phyloP scores from a whole-genome alignment of 352 stramenopile species.

The Pythium graminicola region DNA sequence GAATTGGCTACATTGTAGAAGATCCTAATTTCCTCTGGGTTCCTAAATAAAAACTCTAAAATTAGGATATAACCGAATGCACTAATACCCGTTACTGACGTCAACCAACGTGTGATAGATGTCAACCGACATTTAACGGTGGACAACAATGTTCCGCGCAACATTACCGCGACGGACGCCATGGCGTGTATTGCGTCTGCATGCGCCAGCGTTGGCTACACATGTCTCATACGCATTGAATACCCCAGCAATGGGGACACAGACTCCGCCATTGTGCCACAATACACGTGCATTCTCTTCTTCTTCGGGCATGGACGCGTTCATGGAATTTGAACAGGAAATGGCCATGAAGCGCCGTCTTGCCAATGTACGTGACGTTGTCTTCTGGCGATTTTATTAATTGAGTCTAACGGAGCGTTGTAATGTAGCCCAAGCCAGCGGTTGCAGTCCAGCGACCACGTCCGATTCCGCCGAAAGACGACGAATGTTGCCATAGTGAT shows the following conservation, averaged over 20 bases:
- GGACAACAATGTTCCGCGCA: conserved; percentile 3
- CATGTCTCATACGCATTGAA: neutral
- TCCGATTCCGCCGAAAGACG: conserved; percentile 58
- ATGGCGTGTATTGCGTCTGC: conserved; percentile 14
- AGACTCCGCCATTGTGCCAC: neutral
- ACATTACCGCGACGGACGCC: conserved; percentile 13
- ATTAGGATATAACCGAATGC: conserved; percentile 10
- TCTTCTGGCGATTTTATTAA: neutral
- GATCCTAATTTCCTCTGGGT: neutral
- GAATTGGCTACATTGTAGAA: conserved; percentile 21
- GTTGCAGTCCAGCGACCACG: conserved; percentile 33
- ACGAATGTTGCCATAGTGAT: conserved; percentile 80
- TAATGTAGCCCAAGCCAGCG: conserved; percentile 9
- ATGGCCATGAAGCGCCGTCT: conserved; percentile 58
- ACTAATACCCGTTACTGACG: neutral
- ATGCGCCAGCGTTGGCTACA: neutral
- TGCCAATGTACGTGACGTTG: conserved; percentile 10
- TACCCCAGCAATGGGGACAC: neutral
- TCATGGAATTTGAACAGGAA: conserved; percentile 82
- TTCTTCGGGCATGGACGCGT: conserved; percentile 63
- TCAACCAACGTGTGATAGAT: conserved; percentile 19
- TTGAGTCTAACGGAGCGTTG: no score
- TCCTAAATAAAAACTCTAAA: conserved; percentile 4
- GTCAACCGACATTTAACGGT: conserved; percentile 5
- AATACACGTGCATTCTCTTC: conserved; percentile 18